phyloP scores from a whole-genome alignment of 1,284 basidiomycete species.

The Cryptococcus hybrid region DNA sequence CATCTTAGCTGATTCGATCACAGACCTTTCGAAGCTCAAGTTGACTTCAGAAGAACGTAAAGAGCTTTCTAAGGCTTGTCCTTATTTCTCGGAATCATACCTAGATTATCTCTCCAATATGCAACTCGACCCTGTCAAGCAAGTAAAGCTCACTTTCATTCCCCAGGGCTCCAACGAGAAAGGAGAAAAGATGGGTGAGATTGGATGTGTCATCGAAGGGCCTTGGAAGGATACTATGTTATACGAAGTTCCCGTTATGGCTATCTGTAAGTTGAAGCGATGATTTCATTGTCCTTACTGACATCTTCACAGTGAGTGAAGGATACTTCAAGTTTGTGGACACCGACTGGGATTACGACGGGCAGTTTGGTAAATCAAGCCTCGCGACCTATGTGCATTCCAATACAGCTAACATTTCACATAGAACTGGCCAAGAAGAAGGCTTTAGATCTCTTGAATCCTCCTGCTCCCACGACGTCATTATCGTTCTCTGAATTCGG shows the following conservation, averaged over 20 bases:
- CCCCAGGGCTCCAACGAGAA: slow-evolving; percentile 51
- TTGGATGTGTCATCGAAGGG: slow-evolving; percentile 73
- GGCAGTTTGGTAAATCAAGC: slow-evolving; percentile 59
- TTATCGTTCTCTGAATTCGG: slow-evolving; percentile 91
- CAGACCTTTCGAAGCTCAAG: slow-evolving; percentile 66
- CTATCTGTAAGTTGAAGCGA: slow-evolving; percentile 63
- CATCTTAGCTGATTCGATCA: background rate
- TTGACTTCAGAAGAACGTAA: slow-evolving; percentile 64
- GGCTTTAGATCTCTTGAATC: slow-evolving; percentile 62
- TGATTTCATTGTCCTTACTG: background rate
- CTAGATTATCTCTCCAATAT: slow-evolving; percentile 70
- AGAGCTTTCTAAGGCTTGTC: slow-evolving; percentile 70
- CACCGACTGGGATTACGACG: slow-evolving; percentile 78
- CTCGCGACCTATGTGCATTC: background rate
- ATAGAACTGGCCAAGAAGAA: slow-evolving; percentile 68
- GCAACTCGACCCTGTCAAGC: slow-evolving; percentile 70
- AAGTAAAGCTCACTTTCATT: slow-evolving; percentile 70
- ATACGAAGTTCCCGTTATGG: slow-evolving; percentile 96
- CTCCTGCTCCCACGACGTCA: slow-evolving; percentile 51
- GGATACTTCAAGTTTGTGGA: slow-evolving; percentile 61
- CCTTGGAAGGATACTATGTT: slow-evolving; percentile 87
- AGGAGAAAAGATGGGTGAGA: slow-evolving; percentile 57
- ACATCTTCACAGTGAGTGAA: slow-evolving; percentile 43
- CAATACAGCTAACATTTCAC: background rate
- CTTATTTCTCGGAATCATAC: slow-evolving; percentile 72